Evolutionary conservation across 2,329 filamentous ascomycete species (phyloP), one percentile per base, ranked within the genome.

Genomic region (Bisporella sp.): DNA sequence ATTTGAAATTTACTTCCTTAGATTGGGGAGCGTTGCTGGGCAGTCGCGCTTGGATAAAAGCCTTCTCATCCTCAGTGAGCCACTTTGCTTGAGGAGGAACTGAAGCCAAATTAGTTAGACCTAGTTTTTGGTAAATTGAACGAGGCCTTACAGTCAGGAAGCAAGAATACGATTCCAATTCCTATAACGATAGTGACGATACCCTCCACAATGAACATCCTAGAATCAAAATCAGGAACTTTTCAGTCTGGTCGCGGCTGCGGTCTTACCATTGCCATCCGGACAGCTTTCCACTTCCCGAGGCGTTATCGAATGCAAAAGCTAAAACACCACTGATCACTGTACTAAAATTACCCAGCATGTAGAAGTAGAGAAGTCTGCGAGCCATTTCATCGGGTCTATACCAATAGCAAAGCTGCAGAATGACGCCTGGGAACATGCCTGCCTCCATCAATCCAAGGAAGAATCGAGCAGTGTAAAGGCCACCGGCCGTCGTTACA

Each of bases 381-480:
- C 71, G 61, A 11, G 70, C 68, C 66, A 75, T 70, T 51, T 75
- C 73, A 48, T 75, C 73, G 0, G 71, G 69, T 4, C 73, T 63
- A 51, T 75, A 75, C 71, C 72, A 75, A 51, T 73, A 74, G 1
- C 66, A 69, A 62, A 74, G 65, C 51, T 73, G 71, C 5, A 73
- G 49, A 12, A 72, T 64, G 7, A 73, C 64, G 0, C 85, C 69
- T 0, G 84, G 82, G 60, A 86, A 86, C 66, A 87, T 86, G 5
- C 77, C 82, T 5, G 73, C 54, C 45, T 59, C 57, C 9, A 45
- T 35, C 5, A 57, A 33, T 13, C 84, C 84, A 30, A 88, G 69
- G 57, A 89, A 82, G 77, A 81, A 86, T 9, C 82, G 73, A 31
- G 85, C 64, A 1, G 82, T 76, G 61, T 88, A 80, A 54, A 89